A percentile compares a stretch with the other conserved stretches of the same genome.
Conservation (phyloP, 2,329 filamentous ascomycete genomes). For the Aciculosporium take region DNA sequence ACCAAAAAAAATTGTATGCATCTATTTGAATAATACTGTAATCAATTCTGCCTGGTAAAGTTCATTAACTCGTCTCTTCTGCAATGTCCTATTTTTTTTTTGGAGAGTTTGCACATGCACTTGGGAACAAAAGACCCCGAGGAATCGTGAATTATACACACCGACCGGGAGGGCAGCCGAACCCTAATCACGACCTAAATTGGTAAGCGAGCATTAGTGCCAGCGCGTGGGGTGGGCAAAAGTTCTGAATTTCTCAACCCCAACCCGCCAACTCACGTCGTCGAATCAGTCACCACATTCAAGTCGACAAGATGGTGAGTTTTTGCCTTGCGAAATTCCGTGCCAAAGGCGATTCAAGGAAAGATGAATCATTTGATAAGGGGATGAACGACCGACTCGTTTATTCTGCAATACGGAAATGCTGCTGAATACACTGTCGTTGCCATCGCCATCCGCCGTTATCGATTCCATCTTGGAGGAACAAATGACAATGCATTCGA, state of each 20-base stretch:
- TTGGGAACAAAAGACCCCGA: background rate
- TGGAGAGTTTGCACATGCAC: background rate
- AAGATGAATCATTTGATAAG: background rate
- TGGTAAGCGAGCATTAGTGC: conserved; percentile 32
- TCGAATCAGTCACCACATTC: conserved; percentile 39
- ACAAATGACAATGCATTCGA: background rate
- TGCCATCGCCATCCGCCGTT: background rate
- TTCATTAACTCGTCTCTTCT: too few relatives aligned
- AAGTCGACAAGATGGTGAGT: conserved; percentile 45
- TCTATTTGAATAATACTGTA: too few relatives aligned
- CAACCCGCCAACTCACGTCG: conserved; percentile 34
- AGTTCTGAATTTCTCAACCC: conserved; percentile 33
- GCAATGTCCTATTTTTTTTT: too few relatives aligned
- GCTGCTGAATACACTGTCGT: background rate
- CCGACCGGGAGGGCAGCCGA: conserved; percentile 22
- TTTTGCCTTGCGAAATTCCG: conserved; percentile 10
- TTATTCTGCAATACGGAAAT: background rate
- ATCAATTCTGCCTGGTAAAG: background rate
- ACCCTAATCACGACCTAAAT: conserved; percentile 27
- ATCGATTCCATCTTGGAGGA: background rate
- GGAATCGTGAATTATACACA: conserved; percentile 1
- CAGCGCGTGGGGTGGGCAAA: conserved; percentile 25
- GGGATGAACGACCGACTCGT: background rate
- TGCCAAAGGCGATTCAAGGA: background rate
- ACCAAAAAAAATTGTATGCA: background rate